Evolutionary conservation across 2,329 filamentous ascomycete species (phyloP).

Genomic region (Kalaharituber pfeilii): DNA sequence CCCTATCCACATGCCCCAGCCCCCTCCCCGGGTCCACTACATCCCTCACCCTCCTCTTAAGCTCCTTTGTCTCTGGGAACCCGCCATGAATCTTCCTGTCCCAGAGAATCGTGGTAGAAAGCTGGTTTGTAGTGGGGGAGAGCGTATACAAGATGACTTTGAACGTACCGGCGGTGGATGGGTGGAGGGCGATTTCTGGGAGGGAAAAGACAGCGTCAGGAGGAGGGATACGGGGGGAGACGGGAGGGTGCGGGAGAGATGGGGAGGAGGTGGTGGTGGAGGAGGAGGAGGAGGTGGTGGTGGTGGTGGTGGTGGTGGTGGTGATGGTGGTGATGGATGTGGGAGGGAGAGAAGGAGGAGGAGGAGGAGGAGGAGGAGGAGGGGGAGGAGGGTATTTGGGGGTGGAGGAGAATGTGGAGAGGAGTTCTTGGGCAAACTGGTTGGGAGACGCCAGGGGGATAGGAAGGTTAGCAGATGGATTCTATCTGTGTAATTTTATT

Average conservation of each 20-base stretch:
- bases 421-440: constrained; percentile 82
- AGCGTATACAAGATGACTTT: constrained; percentile 39
- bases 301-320: constrained; percentile 7
- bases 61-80: constrained; percentile 65
- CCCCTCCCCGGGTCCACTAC: not conserved
- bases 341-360: not conserved
- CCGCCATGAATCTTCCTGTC: constrained; percentile 4
- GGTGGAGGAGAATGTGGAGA: constrained; percentile 72
- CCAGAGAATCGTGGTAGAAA: too few species aligned
- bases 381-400: not conserved
- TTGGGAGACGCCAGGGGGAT: too few species aligned
- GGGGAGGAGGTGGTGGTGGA: not conserved
- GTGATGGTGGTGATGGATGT: not conserved
- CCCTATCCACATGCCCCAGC: not conserved
- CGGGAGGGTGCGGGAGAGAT: constrained; percentile 54
- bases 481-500: too few species aligned
- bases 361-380: not conserved
- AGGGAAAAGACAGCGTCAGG: constrained; percentile 55
- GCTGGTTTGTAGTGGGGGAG: constrained; percentile 15
- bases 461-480: too few species aligned
- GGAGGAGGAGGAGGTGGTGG: constrained; percentile 6
- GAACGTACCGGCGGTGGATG: constrained; percentile 75
- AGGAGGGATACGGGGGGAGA: constrained; percentile 73
- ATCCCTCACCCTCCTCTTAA: constrained; percentile 48
- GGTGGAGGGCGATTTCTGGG: constrained; percentile 75